Evolutionary conservation across 2,329 filamentous ascomycete species (phyloP).

Genomic region (Rutstroemia sp.): DNA sequence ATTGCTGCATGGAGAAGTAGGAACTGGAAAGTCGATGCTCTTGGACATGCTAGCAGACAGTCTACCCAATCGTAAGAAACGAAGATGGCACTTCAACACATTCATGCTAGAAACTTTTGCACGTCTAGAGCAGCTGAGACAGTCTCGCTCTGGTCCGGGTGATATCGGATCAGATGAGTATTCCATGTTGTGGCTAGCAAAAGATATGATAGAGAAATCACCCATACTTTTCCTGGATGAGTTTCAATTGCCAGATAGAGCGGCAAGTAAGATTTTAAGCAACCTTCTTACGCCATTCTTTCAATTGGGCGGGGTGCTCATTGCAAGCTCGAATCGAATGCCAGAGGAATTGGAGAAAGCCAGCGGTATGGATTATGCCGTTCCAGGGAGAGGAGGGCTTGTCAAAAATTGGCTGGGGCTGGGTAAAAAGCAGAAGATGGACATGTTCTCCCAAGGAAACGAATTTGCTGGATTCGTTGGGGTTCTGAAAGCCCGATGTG

Average conservation of each 20-base stretch:
- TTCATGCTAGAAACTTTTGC: constrained; percentile 77
- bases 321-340: constrained; percentile 78
- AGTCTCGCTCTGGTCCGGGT: constrained; percentile 13
- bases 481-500: constrained; percentile 68
- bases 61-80: constrained; percentile 65
- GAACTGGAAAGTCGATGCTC: constrained; percentile 81
- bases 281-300: constrained; percentile 76
- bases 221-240: constrained; percentile 77
- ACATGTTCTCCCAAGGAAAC: constrained; percentile 47
- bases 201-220: constrained; percentile 65
- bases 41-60: constrained; percentile 74
- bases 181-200: constrained; percentile 59
- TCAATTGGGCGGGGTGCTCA: constrained; percentile 70
- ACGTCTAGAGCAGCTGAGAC: constrained; percentile 59
- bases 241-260: constrained; percentile 75
- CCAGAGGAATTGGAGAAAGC: constrained; percentile 74
- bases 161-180: constrained; percentile 17
- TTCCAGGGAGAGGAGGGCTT: constrained; percentile 44
- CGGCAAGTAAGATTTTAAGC: constrained; percentile 70
- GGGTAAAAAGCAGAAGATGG: constrained; percentile 27
- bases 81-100: constrained; percentile 75
- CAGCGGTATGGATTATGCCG: constrained; percentile 58
- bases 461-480: constrained; percentile 73
- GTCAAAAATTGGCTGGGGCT: constrained; percentile 42
- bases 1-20: constrained; percentile 74